Evolutionary conservation across 2,329 filamentous ascomycete species (phyloP).

Genomic region (Neopestalotiopsis sp.): DNA sequence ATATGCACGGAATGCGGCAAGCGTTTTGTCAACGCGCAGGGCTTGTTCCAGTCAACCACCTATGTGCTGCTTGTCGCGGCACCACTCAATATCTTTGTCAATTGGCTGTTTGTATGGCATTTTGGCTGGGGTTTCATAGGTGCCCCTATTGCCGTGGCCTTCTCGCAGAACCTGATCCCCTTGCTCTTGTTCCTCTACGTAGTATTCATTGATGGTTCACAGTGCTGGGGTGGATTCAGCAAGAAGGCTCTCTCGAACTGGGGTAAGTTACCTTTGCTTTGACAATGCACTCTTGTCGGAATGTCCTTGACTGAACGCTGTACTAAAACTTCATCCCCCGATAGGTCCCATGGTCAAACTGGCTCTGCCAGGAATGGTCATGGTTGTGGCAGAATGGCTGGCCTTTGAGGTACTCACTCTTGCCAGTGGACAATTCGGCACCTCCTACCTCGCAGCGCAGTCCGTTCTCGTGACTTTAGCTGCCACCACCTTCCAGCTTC

Average conservation of each 20-base stretch:
- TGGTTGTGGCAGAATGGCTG: conserved; percentile 93
- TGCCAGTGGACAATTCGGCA: conserved; percentile 79
- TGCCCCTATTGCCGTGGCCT: conserved; percentile 76
- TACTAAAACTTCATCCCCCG: not conserved
- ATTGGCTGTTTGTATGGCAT: conserved; percentile 80
- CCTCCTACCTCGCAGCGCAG: conserved; percentile 83
- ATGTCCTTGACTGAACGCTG: conserved; percentile 12
- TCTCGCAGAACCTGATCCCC: conserved; percentile 78
- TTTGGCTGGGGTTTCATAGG: conserved; percentile 73
- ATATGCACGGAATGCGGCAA: conserved; percentile 79
- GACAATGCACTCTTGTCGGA: not conserved
- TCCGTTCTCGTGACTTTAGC: conserved; percentile 81
- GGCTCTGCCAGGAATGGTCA: conserved; percentile 85
- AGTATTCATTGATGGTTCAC: conserved; percentile 69
- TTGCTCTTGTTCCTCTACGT: conserved; percentile 77
- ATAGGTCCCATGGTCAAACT: conserved; percentile 78
- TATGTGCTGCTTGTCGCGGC: conserved; percentile 79
- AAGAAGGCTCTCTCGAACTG: conserved; percentile 73
- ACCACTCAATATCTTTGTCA: conserved; percentile 77
- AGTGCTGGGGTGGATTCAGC: conserved; percentile 85
- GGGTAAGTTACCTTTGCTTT: conserved; percentile 43
- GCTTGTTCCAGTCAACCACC: conserved; percentile 78
- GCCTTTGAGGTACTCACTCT: conserved; percentile 92
- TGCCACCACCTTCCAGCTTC: conserved; percentile 85
- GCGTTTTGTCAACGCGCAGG: conserved; percentile 82